phyloP scores from a whole-genome alignment of 371 early-diverging fungal genomes.

The Catenaria anguillulae region DNA sequence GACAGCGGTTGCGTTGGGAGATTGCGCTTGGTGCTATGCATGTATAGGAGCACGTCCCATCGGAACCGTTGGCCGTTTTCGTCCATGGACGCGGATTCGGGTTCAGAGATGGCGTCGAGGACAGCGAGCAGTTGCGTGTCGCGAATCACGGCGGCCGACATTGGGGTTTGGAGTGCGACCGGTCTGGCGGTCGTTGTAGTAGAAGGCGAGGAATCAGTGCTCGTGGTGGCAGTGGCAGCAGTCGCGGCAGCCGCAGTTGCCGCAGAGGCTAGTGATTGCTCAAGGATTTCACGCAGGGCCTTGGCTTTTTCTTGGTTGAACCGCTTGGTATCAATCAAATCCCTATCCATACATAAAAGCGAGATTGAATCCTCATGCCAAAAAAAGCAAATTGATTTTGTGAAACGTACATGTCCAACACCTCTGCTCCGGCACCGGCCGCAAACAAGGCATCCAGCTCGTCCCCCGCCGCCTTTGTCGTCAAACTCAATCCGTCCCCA shows the following conservation, averaged over 20 bases:
- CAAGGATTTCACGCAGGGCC: not conserved
- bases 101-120: not conserved
- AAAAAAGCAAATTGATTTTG: too few relatives aligned
- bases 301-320: not conserved
- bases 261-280: too few relatives aligned
- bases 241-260: too few relatives aligned
- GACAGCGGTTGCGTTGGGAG: not conserved
- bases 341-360: too few relatives aligned
- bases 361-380: too few relatives aligned
- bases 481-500: too few relatives aligned
- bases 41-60: not conserved
- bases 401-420: too few relatives aligned
- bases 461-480: not conserved
- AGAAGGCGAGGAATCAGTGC: too few relatives aligned
- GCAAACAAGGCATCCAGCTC: constrained; percentile 3
- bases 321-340: not conserved
- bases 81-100: constrained; percentile 2
- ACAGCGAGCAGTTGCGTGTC: not conserved
- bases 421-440: not conserved
- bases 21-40: not conserved
- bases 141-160: not conserved
- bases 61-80: constrained; percentile 1
- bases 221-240: too few relatives aligned
- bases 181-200: too few relatives aligned
- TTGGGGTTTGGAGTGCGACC: too few relatives aligned